Base-by-base conservation (phyloP, 805 yeast genomes). In the Pichia eremophila region DNA sequence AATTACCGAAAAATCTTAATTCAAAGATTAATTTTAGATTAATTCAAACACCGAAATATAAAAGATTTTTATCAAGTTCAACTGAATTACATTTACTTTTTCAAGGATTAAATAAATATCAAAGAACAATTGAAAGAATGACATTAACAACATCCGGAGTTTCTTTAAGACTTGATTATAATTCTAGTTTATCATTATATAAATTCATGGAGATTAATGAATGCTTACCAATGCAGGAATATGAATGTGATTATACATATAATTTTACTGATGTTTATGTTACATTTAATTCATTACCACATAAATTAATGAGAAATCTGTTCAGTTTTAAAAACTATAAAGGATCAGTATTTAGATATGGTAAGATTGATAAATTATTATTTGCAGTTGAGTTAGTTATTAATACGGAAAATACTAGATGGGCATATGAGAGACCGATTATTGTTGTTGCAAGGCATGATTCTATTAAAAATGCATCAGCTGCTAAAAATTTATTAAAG, bases 361-460 rank as follows among this genome's bases (percentile, higher is more conserved):
- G 51, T 11, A 40, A 40, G 34, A 25, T 44, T 18, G 43, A 45
- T 25, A 35, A 44, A n/a, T 25, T 25, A 8, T 1, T 48, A 5
- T 48, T 32, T 40, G 48, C 41, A 5, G 40, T 43, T 28, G 39
- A 48, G 18, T 45, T 48, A 19, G 17, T 45, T 15, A 25, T 48
- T 9, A n/a, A 29, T 10, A 28, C 40, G 10, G 44, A 45, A 2
- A 43, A 42, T 25, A 12, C 12, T 1, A 11, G 8, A 7, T 48
- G 48, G 48, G 29, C 9, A 5, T 43, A 34, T 42, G 46, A 25
- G 5, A 36, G n/a, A 8, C 46, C 48, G 5, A 45, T 40, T 22
- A 34, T 45, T 38, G 19, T 48, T 36, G 11, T 48, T 25, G 51
- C 51, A 1, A 39, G 29, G 17, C 41, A 43, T 40, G 39, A 32